Conservation (phyloP, 345 rosid genomes). For the Pistacia integerrima region DNA sequence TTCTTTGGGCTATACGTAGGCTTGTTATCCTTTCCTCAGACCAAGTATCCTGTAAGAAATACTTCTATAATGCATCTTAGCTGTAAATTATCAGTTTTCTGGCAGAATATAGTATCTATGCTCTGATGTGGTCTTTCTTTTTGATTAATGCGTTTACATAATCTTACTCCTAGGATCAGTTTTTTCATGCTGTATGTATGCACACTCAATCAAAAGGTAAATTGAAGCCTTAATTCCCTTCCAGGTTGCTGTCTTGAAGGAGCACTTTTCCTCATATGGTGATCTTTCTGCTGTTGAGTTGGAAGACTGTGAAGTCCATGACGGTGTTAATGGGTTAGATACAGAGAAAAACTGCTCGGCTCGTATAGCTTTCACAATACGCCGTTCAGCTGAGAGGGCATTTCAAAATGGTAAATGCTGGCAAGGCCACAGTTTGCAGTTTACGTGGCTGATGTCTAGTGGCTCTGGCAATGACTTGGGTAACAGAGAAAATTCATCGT, state of each 20-base stretch:
- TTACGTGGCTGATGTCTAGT: constrained; percentile 60
- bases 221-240: constrained; percentile 24
- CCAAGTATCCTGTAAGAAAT: background rate
- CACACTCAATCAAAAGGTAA: background rate
- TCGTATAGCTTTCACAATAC: constrained; percentile 55
- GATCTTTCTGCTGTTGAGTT: constrained; percentile 70
- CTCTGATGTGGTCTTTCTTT: background rate
- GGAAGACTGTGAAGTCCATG: constrained; percentile 51
- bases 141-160: background rate
- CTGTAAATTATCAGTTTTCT: background rate
- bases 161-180: background rate
- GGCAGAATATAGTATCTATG: background rate
- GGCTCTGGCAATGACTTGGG: constrained; percentile 32
- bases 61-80: background rate
- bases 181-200: background rate
- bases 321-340: constrained; percentile 35
- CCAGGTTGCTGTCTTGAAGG: constrained; percentile 69
- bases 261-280: constrained; percentile 73
- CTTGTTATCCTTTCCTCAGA: background rate
- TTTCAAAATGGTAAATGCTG: constrained; percentile 76
- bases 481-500: constrained; percentile 34
- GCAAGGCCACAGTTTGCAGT: constrained; percentile 73
- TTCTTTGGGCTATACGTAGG: background rate
- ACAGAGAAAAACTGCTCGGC: constrained; percentile 47
- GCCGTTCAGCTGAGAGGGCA: constrained; percentile 80